These are phyloP conservation scores for Helianthus annuus DNA, from an alignment of 129 eudicot genomes.

Conservation along the genomic window DNA sequence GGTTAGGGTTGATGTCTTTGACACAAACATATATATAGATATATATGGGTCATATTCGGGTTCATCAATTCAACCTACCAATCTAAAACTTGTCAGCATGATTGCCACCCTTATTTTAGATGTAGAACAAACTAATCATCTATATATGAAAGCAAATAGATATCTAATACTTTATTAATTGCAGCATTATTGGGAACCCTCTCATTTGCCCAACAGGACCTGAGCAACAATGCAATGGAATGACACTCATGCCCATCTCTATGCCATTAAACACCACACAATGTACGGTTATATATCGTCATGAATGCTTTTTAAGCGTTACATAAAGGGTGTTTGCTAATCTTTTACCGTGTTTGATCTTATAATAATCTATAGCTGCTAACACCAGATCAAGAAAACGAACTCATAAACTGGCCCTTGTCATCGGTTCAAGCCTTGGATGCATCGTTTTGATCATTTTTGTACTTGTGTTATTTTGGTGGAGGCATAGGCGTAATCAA, in stretches of 20 bases:
- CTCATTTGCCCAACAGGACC: slow-evolving; percentile 61
- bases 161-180: slow-evolving; percentile 13
- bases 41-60: too few species aligned
- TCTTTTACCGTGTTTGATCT: slow-evolving; percentile 8
- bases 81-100: too few species aligned
- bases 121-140: too few species aligned
- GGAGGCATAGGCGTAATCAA: slow-evolving; percentile 43
- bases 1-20: too few species aligned
- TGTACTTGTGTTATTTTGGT: slow-evolving; percentile 53
- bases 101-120: too few species aligned
- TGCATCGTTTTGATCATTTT: slow-evolving; percentile 43
- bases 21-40: too few species aligned
- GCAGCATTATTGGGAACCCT: slow-evolving; percentile 77
- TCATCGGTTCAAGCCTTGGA: slow-evolving; percentile 60
- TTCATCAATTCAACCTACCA: slow-evolving; percentile 30
- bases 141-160: neutral
- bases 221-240: slow-evolving; percentile 58
- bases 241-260: slow-evolving; percentile 71
- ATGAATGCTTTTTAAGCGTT: neutral
- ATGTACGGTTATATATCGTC: slow-evolving; percentile 37
- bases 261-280: slow-evolving; percentile 70
- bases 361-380: slow-evolving; percentile 38
- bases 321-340: slow-evolving; percentile 22
- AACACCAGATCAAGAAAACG: slow-evolving; percentile 34
- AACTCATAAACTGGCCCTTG: slow-evolving; percentile 56